Evolutionary conservation across 768 basidiomycete genomes (phyloP).

Genomic region (Suillus subaureus): DNA sequence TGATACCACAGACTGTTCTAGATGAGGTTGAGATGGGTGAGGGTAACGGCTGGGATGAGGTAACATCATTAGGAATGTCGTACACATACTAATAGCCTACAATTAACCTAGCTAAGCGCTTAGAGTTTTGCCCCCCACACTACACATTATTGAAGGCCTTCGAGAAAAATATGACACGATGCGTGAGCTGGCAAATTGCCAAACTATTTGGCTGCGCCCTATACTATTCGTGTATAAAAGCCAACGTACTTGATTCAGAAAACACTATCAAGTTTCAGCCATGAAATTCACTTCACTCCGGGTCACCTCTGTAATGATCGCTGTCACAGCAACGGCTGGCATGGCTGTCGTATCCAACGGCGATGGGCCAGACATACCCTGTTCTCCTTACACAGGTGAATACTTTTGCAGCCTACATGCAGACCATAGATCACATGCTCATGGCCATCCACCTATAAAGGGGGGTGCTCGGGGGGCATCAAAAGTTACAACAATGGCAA

Average conservation of each 20-base stretch:
- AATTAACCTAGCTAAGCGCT: no score
- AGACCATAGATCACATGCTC: neutral
- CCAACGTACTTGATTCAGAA: neutral
- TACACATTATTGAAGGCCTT: neutral
- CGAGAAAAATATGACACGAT: neutral
- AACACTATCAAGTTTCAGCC: neutral
- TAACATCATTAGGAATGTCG: no score
- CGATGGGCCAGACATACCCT: no score
- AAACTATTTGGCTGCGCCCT: neutral
- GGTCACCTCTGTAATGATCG: neutral
- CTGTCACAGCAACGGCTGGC: neutral
- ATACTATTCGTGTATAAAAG: neutral
- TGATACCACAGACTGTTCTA: no score
- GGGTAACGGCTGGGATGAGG: no score
- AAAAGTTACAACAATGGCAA: no score
- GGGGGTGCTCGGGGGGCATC: neutral
- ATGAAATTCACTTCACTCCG: neutral
- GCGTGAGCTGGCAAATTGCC: neutral
- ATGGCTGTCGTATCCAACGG: neutral
- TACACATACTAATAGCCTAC: no score
- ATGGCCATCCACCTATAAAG: neutral
- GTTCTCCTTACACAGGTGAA: neutral
- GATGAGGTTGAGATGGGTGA: no score
- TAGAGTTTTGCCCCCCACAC: no score
- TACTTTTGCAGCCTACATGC: neutral